A percentile compares a stretch with the other conserved stretches of the same genome.
Conservation (phyloP, 441 rosid species). For the Euphorbia celastroides region DNA sequence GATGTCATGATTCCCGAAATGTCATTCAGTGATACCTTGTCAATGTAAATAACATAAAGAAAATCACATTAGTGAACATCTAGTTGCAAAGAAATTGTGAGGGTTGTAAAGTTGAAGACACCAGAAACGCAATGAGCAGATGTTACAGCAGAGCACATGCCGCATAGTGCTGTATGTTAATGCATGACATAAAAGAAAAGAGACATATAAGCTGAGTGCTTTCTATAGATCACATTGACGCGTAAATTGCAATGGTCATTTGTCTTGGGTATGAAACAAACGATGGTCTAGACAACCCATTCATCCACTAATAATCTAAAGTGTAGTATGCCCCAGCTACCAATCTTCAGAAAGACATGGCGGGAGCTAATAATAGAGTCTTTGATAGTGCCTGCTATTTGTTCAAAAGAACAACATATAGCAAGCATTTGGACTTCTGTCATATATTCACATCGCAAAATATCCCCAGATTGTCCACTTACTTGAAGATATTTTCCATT, state of each 20-base stretch:
- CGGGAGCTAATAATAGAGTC: not conserved
- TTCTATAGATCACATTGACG: not conserved
- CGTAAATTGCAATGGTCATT: not conserved
- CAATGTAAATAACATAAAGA: not conserved
- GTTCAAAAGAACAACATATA: not conserved
- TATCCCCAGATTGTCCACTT: not conserved
- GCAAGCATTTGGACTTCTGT: not conserved
- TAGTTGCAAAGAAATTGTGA: not conserved
- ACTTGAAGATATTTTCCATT: not conserved
- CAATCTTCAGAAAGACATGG: not conserved
- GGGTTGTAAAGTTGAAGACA: not conserved
- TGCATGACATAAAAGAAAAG: not conserved
- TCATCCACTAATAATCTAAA: not conserved
- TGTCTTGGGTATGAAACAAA: slow-evolving; percentile 1
- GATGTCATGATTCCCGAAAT: not conserved
- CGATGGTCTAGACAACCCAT: not conserved
- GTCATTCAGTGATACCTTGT: not conserved
- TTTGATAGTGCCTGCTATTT: not conserved
- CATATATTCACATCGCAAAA: too few species aligned
- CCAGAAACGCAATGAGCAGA: not conserved
- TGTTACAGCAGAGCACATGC: not conserved
- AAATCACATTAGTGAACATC: not conserved
- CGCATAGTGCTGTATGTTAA: not conserved
- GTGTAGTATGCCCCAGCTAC: not conserved
- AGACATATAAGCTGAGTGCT: not conserved